Base-by-base conservation (phyloP, 371 early-diverging fungal species). In the Apophysomyces trapeziformis region DNA sequence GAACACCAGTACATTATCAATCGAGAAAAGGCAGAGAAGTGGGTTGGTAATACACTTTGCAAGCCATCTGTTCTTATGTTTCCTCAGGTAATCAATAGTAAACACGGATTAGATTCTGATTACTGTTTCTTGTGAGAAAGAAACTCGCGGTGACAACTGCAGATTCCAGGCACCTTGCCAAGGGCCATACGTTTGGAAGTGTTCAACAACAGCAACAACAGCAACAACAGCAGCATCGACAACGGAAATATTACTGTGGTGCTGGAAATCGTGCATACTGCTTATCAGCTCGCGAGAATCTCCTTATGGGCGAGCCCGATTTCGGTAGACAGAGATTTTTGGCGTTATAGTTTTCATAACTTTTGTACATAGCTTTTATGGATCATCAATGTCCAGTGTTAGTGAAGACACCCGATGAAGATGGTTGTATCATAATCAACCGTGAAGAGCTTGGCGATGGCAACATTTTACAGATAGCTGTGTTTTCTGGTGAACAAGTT, bases 1-100 rank as follows among this genome's bases (percentile, higher is more conserved):
- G 88, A 87, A 36, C 78, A 86, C 54, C 81, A 86, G 38, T 87
- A 87, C 58, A 80, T 87, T 6, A 37, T 87, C 57, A 82, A 86
- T 18, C 72, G 88, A 41, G 64, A 75, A 7, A 74, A 77, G 44
- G 57, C 77, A 1, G 79, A 76, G 8, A 84, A 86, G 62, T 85
- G 82, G 80, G 75, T 74, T 2, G 86, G 86, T 1, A 85, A 78
- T 57, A 73, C 80, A 8, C 68, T 87, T 36, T 66, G 70, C 1
- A 82, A 87, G 46, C 88, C 88, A 11, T 77, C 84, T 5, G 57
- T 80, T 14, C 47, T 87, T 7, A 61, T 87, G 41, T 68, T 73
- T 57, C 85, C 87, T 2, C 68, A 78, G 74, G 87, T 85, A 70
- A 75, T 26, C 32, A 26, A 26, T 26, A 3, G 1, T 2, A 26